phyloP scores from a whole-genome alignment of 2,329 filamentous ascomycete genomes.

The Ceratocystis harringtonii region DNA sequence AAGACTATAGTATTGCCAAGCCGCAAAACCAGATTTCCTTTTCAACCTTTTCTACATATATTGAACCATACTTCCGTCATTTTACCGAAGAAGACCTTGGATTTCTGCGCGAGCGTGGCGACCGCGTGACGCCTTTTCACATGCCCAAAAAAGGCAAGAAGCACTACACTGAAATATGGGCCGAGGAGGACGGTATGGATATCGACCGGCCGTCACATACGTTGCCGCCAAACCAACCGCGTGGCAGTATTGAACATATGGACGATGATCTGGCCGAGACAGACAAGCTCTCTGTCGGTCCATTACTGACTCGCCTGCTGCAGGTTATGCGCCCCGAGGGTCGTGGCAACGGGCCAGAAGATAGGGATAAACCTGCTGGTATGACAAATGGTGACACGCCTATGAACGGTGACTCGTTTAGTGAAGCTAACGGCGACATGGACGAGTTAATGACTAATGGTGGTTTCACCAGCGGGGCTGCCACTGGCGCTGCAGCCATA shows the following conservation, averaged over 20 bases:
- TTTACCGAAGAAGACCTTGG: conserved; percentile 88
- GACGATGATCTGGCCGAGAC: conserved; percentile 76
- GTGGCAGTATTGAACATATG: conserved; percentile 75
- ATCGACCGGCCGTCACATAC: conserved; percentile 55
- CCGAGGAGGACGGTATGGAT: conserved; percentile 77
- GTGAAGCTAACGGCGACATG: conserved; percentile 30
- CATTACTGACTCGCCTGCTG: conserved; percentile 67
- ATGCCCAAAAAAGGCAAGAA: conserved; percentile 74
- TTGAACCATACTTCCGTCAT: conserved; percentile 80
- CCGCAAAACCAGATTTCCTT: conserved; percentile 89
- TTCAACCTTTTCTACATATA: conserved; percentile 78
- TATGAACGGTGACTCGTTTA: conserved; percentile 13
- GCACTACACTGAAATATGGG: conserved; percentile 83
- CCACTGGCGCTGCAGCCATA: neutral
- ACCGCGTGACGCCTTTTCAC: conserved; percentile 67
- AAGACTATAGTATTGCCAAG: conserved; percentile 90
- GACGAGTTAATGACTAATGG: neutral
- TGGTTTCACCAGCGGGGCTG: neutral
- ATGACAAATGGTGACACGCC: conserved; percentile 30
- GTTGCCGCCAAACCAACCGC: conserved; percentile 63
- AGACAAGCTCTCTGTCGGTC: conserved; percentile 77
- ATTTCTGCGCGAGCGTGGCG: conserved; percentile 79
- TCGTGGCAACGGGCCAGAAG: conserved; percentile 40
- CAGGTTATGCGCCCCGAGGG: conserved; percentile 67
- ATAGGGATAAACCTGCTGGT: conserved; percentile 28